Evolutionary conservation across 306 rosid genomes (phyloP).

Genomic region (Styphnolobium japonicum): DNA sequence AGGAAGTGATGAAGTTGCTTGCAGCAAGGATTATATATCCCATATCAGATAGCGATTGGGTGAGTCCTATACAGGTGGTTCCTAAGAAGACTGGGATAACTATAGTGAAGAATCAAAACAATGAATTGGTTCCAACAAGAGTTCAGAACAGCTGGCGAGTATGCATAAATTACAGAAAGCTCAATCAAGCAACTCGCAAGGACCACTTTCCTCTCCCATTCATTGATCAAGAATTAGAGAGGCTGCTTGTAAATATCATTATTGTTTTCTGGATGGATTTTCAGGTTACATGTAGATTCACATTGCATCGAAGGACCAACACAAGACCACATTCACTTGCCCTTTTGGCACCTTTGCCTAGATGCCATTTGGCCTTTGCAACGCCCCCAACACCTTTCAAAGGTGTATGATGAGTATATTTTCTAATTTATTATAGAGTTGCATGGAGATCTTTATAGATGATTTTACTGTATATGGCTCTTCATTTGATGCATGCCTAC

Average conservation of each 20-base stretch:
- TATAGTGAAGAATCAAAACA: too few species aligned
- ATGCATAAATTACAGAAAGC: too few species aligned
- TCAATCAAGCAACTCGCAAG: neutral
- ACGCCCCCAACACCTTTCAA: neutral
- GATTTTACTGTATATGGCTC: neutral
- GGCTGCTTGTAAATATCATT: neutral
- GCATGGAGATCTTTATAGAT: neutral
- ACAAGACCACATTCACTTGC: neutral
- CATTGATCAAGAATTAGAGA: neutral
- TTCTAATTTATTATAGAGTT: too few species aligned
- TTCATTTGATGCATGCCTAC: neutral
- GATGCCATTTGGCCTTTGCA: neutral
- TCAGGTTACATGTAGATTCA: neutral
- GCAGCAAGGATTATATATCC: too few species aligned
- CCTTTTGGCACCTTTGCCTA: neutral
- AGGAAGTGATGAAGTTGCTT: too few species aligned
- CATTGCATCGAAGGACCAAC: neutral
- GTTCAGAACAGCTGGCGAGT: too few species aligned
- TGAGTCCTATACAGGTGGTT: too few species aligned
- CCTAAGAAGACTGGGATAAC: too few species aligned
- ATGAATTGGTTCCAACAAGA: too few species aligned
- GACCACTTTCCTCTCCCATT: neutral
- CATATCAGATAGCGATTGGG: too few species aligned
- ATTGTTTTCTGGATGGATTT: neutral
- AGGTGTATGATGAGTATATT: neutral